Percentiles rank a stretch among this genome's conserved stretches.
Evolutionary conservation across 2,329 filamentous ascomycete species (phyloP).

Genomic region (Fusarium brachygibbosum): DNA sequence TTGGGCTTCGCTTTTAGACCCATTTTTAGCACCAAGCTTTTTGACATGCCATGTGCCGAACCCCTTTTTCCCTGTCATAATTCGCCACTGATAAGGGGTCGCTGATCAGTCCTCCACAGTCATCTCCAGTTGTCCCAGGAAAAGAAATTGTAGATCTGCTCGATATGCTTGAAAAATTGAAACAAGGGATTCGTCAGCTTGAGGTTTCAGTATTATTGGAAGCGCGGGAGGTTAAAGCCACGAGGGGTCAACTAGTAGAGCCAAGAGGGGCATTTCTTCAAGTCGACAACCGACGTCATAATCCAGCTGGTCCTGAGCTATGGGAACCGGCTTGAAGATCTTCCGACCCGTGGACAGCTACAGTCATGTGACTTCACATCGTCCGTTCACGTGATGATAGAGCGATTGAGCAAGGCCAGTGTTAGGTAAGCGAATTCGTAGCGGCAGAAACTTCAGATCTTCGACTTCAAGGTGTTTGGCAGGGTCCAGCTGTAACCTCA

Average conservation of each 20-base stretch:
- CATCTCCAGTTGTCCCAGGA: conserved; percentile 25
- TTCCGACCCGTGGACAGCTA: no score
- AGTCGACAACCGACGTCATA: conserved; percentile 41
- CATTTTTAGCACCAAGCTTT: conserved; percentile 19
- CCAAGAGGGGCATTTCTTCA: conserved; percentile 39
- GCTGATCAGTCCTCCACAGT: conserved; percentile 19
- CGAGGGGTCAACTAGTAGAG: conserved; percentile 32
- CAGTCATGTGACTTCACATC: conserved; percentile 15
- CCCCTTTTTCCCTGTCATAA: conserved; percentile 38
- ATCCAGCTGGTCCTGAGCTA: conserved; percentile 21
- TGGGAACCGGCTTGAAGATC: background rate
- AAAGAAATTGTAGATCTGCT: conserved; percentile 39
- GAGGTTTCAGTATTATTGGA: conserved; percentile 31
- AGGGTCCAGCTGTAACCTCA: conserved; percentile 36
- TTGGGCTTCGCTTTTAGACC: conserved; percentile 30
- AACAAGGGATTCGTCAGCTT: conserved; percentile 49
- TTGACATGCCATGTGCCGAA: conserved; percentile 25
- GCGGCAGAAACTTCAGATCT: conserved; percentile 48
- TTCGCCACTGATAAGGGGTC: conserved; percentile 45
- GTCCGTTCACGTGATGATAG: conserved; percentile 8
- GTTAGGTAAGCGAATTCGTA: conserved; percentile 38
- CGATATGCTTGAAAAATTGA: conserved; percentile 37
- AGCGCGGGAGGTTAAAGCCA: conserved; percentile 31
- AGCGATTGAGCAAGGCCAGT: background rate
- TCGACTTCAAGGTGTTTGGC: conserved; percentile 34